Percentiles rank a stretch among this genome's conserved stretches.
These are phyloP conservation scores for Termitomyces sp. DNA, from an alignment of 768 basidiomycete genomes.

Conservation along the genomic window DNA sequence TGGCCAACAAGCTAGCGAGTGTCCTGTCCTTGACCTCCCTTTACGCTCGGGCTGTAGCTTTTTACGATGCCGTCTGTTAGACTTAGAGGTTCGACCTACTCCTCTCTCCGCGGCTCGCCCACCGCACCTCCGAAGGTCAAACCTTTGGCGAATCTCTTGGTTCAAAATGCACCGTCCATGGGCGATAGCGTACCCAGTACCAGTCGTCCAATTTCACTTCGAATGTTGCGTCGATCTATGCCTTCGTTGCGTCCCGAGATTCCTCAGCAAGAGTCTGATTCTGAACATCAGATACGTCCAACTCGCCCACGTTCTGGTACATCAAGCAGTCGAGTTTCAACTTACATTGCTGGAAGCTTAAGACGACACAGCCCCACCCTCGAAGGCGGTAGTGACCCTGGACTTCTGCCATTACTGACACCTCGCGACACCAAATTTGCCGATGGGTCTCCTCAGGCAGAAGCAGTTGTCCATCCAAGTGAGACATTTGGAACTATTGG, in stretches of 20 bases:
- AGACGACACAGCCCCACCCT: constrained; percentile 6
- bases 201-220: not conserved
- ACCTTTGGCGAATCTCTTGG: constrained; percentile 13
- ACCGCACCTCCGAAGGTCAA: not conserved
- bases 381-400: constrained; percentile 4
- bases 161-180: constrained; percentile 6
- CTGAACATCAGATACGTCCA: constrained; percentile 1
- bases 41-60: not conserved
- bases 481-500: constrained; percentile 35
- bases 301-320: constrained; percentile 24
- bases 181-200: not conserved
- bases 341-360: constrained; percentile 21
- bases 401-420: constrained; percentile 9
- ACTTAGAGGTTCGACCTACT: constrained; percentile 31
- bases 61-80: constrained; percentile 44
- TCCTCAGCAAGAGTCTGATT: not conserved
- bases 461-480: constrained; percentile 30
- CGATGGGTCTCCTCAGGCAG: constrained; percentile 34
- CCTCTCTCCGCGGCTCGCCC: constrained; percentile 16
- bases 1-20: not conserved
- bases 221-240: constrained; percentile 15
- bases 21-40: not conserved
- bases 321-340: constrained; percentile 28
- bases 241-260: constrained; percentile 9
- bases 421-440: constrained; percentile 22